These are phyloP conservation scores for Gymnopus androsaceus DNA, from an alignment of 1,284 basidiomycete species.

Conservation along the genomic window DNA sequence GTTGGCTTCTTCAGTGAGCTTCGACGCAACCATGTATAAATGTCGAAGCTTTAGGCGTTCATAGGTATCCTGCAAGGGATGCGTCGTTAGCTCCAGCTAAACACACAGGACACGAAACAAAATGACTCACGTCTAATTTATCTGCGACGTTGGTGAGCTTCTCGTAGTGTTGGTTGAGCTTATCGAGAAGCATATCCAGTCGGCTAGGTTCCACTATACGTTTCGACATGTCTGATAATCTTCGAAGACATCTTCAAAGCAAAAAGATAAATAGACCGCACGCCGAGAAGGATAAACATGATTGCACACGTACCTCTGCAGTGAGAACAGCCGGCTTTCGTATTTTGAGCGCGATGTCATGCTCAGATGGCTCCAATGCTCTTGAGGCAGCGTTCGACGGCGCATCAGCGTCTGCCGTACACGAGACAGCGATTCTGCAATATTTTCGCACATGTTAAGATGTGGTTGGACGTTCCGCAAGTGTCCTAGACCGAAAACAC, in stretches of 20 bases:
- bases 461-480: neutral
- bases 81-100: neutral
- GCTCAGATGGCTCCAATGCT: slow-evolving; percentile 10
- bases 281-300: neutral
- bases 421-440: neutral
- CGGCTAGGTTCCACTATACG: slow-evolving; percentile 3
- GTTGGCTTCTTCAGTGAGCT: slow-evolving; percentile 14
- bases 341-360: slow-evolving; percentile 1
- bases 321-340: neutral
- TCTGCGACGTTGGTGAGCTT: slow-evolving; percentile 20
- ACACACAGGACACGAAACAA: neutral
- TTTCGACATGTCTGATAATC: slow-evolving; percentile 10
- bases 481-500: neutral
- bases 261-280: too few species aligned
- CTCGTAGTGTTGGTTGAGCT: slow-evolving; percentile 16
- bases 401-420: slow-evolving; percentile 1
- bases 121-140: slow-evolving; percentile 20
- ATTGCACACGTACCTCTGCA: neutral
- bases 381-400: slow-evolving; percentile 3
- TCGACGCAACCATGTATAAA: slow-evolving; percentile 8
- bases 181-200: slow-evolving; percentile 8
- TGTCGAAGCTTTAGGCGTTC: slow-evolving; percentile 20
- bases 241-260: slow-evolving; percentile 5
- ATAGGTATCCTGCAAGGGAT: slow-evolving; percentile 16
- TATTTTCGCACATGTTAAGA: neutral